These are phyloP conservation scores for Tubosaeta brunneosetosa DNA, from an alignment of 768 basidiomycete genomes.

Conservation along the genomic window DNA sequence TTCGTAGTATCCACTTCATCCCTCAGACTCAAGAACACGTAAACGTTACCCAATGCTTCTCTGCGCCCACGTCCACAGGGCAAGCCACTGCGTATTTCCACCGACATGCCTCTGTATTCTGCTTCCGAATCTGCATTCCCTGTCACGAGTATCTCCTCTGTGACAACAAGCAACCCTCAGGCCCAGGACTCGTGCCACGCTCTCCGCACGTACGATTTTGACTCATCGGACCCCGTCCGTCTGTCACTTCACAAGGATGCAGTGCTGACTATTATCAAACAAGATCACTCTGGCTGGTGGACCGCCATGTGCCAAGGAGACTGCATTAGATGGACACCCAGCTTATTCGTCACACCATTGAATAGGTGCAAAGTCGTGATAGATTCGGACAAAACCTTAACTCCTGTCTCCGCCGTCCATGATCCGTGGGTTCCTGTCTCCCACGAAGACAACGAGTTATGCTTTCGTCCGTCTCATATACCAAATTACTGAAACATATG, in stretches of 20 bases:
- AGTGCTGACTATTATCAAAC: conserved; percentile 61
- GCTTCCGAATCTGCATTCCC: conserved; percentile 19
- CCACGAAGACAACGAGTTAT: conserved; percentile 19
- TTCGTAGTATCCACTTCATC: neutral
- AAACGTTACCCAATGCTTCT: neutral
- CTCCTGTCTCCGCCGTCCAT: conserved; percentile 12
- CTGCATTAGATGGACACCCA: conserved; percentile 71
- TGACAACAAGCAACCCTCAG: conserved; percentile 28
- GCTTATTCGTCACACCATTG: conserved; percentile 59
- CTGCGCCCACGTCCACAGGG: conserved; percentile 8
- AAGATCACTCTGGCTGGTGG: conserved; percentile 78
- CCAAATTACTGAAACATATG: conserved; percentile 7
- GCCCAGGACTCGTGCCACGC: conserved; percentile 36
- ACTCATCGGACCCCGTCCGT: conserved; percentile 55
- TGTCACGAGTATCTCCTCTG: conserved; percentile 2
- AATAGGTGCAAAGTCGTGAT: conserved; percentile 31
- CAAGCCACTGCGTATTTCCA: conserved; percentile 25
- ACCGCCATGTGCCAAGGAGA: conserved; percentile 61
- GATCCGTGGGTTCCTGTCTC: conserved; percentile 19
- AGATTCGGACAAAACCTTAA: conserved; percentile 45
- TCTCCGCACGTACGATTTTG: conserved; percentile 66
- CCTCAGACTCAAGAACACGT: conserved; percentile 9
- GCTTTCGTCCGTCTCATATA: neutral
- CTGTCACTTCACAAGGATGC: conserved; percentile 63
- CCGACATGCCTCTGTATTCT: conserved; percentile 34